Evolutionary conservation across 148 eudicot species (phyloP), one percentile per base, ranked within the genome.

Genomic region (Tetragonia tetragonoides): DNA sequence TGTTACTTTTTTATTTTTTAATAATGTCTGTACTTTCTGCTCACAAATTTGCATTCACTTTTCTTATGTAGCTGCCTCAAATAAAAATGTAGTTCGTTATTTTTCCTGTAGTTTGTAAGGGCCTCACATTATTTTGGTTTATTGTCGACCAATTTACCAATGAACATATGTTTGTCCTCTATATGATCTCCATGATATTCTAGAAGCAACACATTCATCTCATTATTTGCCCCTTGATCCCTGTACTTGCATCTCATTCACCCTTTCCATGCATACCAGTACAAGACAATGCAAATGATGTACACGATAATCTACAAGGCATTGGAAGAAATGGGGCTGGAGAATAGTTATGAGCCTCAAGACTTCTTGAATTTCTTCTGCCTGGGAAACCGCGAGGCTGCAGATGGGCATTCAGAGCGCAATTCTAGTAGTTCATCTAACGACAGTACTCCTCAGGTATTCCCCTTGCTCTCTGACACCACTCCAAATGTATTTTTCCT

Each of bases 211-310:
- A 28, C 34, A 28, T 28, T 28, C 34, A 46, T 46, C 49, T 46
- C 49, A 10, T 10, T 46, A 46, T 46, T 46, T 46, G 49, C 49
- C 49, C 10, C 49, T 28, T 28, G 34, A 28, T 28, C 34, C 34
- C 34, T 28, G 34, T 28, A 28, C 0, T 28, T 28, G 34, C 34
- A 28, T 20, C 82, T 68, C 37, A 44, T 16, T 20, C 74, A 75
- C 64, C 0, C 23, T 77, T 68, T 21, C 53, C 46, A n/a, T 80
- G 68, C 77, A 59, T 14, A 82, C 79, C 93, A 94, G 98, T 74
- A 87, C 80, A 92, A 90, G 72, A 94, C 97, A 53, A 94, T 94
- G 98, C 94, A 94, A 82, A 94, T 94, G 98, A 94, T 94, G 98
- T 92, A 92, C 73, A 89, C 83, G 57, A 85, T 78, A 10, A 92